Evolutionary conservation across 768 basidiomycete genomes (phyloP).

Genomic region (Suillus clintonianus): DNA sequence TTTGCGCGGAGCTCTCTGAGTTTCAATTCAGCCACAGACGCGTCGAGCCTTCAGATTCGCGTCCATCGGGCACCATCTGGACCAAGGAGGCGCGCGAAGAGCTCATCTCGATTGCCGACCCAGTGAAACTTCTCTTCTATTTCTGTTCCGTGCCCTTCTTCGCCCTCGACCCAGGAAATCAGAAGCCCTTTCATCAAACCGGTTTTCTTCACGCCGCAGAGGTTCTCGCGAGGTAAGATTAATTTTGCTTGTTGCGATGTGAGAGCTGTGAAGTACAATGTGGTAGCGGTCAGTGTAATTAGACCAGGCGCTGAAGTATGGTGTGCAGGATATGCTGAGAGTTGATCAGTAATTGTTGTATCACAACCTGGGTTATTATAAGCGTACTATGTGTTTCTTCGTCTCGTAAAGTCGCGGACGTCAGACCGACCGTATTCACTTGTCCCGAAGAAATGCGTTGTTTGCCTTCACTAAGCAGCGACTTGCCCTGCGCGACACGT

Average conservation of each 20-base stretch:
- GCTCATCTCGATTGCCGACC: conserved; percentile 63
- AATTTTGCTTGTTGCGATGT: conserved; percentile 46
- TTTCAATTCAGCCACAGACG: conserved; percentile 8
- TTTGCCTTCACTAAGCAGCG: conserved; percentile 43
- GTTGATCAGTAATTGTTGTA: neutral
- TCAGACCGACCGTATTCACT: conserved; percentile 27
- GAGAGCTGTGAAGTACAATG: conserved; percentile 58
- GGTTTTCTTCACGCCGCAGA: conserved; percentile 60
- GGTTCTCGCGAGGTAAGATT: conserved; percentile 43
- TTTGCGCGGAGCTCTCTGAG: conserved; percentile 9
- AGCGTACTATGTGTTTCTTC: conserved; percentile 38
- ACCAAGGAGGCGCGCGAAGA: conserved; percentile 65
- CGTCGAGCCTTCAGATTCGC: conserved; percentile 35
- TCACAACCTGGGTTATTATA: neutral
- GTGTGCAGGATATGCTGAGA: conserved; percentile 62
- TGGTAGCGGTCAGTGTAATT: conserved; percentile 53
- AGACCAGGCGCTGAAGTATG: conserved; percentile 55
- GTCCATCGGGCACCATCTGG: conserved; percentile 51
- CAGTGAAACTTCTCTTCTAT: conserved; percentile 58
- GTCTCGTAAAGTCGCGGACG: neutral
- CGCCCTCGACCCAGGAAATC: conserved; percentile 42
- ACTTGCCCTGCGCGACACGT: conserved; percentile 48
- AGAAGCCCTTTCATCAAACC: conserved; percentile 54
- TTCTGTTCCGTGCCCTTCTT: conserved; percentile 33
- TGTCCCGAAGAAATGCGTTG: conserved; percentile 36